These are phyloP conservation scores for Scedosporium aurantiacum DNA, from an alignment of 2,329 filamentous ascomycete genomes.

Conservation along the genomic window DNA sequence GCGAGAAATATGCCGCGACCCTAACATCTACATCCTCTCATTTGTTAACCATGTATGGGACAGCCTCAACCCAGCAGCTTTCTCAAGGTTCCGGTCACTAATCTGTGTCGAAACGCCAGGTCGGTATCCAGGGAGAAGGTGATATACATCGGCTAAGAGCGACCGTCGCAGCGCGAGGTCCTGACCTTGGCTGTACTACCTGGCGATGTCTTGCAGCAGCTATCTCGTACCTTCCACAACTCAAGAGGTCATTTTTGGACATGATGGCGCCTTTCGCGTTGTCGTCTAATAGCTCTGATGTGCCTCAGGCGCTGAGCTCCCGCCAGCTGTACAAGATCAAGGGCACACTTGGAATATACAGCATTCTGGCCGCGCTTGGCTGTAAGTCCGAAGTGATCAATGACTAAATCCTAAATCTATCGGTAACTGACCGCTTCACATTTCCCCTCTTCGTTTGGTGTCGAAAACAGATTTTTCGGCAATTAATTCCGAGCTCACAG, in stretches of 20 bases:
- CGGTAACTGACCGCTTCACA: neutral
- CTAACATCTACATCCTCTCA: neutral
- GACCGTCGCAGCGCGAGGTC: neutral
- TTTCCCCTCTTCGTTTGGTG: neutral
- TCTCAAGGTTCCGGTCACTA: neutral
- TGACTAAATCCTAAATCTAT: too few relatives aligned
- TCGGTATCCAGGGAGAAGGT: neutral
- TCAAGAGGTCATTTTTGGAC: neutral
- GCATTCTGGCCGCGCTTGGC: neutral
- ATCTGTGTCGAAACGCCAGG: neutral
- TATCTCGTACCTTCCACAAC: neutral
- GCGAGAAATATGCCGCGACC: neutral
- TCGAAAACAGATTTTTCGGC: neutral
- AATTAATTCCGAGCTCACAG: neutral
- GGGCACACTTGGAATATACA: neutral
- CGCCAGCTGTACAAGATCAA: neutral
- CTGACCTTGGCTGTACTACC: neutral
- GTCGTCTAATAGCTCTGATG: neutral
- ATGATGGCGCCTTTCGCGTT: neutral
- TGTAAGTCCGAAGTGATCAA: neutral
- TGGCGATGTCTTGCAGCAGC: neutral
- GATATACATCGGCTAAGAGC: neutral
- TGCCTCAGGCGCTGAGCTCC: neutral
- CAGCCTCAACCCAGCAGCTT: neutral
- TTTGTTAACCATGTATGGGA: neutral